These are phyloP conservation scores for Amaranthus palmeri DNA, from an alignment of 148 eudicot genomes.

Conservation along the genomic window DNA sequence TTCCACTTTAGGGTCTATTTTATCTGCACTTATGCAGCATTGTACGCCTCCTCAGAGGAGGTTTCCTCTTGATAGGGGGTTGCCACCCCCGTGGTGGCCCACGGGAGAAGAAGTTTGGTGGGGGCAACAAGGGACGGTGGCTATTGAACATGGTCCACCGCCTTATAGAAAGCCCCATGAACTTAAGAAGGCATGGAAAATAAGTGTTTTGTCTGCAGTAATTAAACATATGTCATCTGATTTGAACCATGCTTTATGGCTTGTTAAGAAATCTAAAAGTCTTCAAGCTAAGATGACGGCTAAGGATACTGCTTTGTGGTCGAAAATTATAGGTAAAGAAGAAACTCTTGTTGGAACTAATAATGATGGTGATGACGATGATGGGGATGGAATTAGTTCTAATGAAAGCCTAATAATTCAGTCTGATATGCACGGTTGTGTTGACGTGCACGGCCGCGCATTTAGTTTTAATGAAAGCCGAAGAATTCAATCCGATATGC, in stretches of 20 bases:
- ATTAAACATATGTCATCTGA: conserved; percentile 46
- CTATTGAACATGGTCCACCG: conserved; percentile 23
- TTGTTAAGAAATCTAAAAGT: conserved; percentile 38
- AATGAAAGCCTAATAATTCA: too few species aligned
- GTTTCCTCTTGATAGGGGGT: conserved; percentile 33
- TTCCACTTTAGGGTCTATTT: conserved; percentile 31
- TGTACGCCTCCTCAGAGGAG: conserved; percentile 37
- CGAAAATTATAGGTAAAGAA: conserved; percentile 21
- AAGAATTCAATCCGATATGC: not conserved
- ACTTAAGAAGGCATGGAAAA: conserved; percentile 44
- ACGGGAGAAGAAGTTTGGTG: conserved; percentile 30
- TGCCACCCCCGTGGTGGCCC: conserved; percentile 45
- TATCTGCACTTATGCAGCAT: conserved; percentile 38
- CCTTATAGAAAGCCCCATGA: conserved; percentile 43
- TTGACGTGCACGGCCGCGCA: not conserved
- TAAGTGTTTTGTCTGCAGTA: conserved; percentile 34
- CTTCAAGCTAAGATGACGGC: conserved; percentile 46
- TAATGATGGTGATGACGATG: conserved; percentile 10
- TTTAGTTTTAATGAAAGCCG: conserved; percentile 10
- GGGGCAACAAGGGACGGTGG: conserved; percentile 19
- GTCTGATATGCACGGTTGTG: not conserved
- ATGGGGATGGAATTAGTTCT: not conserved
- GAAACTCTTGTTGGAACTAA: conserved; percentile 12
- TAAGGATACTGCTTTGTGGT: conserved; percentile 38
- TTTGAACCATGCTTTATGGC: conserved; percentile 22